phyloP scores from a whole-genome alignment of 2,329 filamentous ascomycete species.

The Cercospora sp. region DNA sequence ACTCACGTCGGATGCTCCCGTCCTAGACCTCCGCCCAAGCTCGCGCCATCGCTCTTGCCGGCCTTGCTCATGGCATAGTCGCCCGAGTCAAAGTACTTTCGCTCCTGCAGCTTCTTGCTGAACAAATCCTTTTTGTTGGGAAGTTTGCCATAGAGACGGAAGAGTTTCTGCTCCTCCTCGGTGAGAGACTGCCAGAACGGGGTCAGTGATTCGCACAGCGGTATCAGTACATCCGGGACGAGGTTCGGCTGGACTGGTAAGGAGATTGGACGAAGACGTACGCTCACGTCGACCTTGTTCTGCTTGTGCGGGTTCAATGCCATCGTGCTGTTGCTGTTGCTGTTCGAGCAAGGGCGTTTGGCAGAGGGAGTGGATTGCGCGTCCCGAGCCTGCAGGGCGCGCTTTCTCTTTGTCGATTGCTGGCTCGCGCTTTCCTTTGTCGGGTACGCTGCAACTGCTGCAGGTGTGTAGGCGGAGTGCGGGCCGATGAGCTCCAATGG shows the following conservation, averaged over 20 bases:
- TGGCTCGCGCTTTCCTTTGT: slow-evolving; percentile 1
- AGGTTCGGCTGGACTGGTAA: neutral
- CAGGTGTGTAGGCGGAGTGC: neutral
- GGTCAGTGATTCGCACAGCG: slow-evolving; percentile 14
- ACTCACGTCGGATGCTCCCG: slow-evolving; percentile 80
- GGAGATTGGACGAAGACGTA: slow-evolving; percentile 52
- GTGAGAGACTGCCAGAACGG: slow-evolving; percentile 61
- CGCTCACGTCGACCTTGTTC: slow-evolving; percentile 96
- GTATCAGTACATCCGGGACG: slow-evolving; percentile 10
- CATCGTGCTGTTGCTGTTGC: slow-evolving; percentile 18
- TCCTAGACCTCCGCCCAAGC: slow-evolving; percentile 77
- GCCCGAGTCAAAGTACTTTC: slow-evolving; percentile 95
- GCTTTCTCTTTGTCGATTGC: slow-evolving; percentile 5
- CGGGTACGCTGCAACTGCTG: neutral
- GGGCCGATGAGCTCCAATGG: neutral
- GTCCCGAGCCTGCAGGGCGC: slow-evolving; percentile 13
- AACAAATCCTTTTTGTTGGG: slow-evolving; percentile 94
- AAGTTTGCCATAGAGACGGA: slow-evolving; percentile 96
- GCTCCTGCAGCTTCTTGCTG: slow-evolving; percentile 98
- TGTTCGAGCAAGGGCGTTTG: neutral
- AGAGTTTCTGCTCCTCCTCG: slow-evolving; percentile 92
- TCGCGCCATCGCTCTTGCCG: slow-evolving; percentile 87
- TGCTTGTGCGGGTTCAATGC: slow-evolving; percentile 90
- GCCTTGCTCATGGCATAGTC: slow-evolving; percentile 95
- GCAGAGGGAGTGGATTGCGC: neutral